These are phyloP conservation scores for Xylaria sp. DNA, from an alignment of 2,329 filamentous ascomycete species.

Conservation along the genomic window DNA sequence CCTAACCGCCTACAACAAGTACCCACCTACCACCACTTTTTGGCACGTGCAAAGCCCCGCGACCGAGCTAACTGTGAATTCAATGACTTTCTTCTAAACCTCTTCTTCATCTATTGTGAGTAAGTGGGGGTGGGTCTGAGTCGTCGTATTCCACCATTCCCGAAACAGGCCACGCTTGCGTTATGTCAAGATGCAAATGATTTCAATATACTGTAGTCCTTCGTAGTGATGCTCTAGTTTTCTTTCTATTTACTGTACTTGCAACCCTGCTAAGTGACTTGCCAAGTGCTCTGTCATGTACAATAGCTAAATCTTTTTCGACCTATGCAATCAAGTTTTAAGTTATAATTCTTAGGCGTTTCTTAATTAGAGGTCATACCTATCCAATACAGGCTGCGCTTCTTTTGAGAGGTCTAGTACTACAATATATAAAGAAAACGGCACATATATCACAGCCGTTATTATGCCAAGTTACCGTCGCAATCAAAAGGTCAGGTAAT, in stretches of 20 bases:
- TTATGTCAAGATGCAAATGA: neutral
- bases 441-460: neutral
- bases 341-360: neutral
- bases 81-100: neutral
- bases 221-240: neutral
- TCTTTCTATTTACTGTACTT: neutral
- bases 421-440: neutral
- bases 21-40: neutral
- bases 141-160: slow-evolving; percentile 18
- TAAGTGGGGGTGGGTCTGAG: slow-evolving; percentile 17
- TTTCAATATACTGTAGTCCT: neutral
- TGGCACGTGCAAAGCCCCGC: neutral
- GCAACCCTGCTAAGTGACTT: neutral
- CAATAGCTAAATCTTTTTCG: neutral
- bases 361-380: neutral
- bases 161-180: neutral
- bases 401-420: neutral
- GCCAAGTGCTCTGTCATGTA: neutral
- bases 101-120: slow-evolving; percentile 9
- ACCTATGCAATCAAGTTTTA: neutral
- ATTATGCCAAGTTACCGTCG: slow-evolving; percentile 5
- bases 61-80: neutral
- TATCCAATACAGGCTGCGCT: neutral
- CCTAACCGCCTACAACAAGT: no score
- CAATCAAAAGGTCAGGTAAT: neutral